phyloP scores from a whole-genome alignment of 805 yeast genomes.

The Teunomyces aglyptinius region DNA sequence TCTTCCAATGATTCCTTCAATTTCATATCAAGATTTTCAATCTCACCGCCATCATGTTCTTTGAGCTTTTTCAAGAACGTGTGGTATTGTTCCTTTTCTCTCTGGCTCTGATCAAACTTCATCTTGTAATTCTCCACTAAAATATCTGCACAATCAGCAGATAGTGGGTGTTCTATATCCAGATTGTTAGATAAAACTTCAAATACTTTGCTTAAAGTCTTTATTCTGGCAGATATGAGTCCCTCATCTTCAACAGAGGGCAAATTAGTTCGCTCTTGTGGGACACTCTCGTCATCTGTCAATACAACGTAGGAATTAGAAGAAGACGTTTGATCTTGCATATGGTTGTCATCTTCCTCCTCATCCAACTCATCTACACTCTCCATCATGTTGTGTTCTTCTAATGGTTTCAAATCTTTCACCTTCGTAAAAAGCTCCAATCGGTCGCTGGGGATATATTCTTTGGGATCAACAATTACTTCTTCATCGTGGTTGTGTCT shows the following conservation, averaged over 20 bases:
- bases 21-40: conserved; percentile 40
- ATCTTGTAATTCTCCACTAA: conserved; percentile 62
- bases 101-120: conserved; percentile 68
- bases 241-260: conserved; percentile 8
- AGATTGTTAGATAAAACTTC: conserved; percentile 66
- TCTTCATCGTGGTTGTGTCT: conserved; percentile 14
- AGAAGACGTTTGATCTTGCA: conserved; percentile 3
- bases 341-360: conserved; percentile 17
- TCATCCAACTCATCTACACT: conserved; percentile 22
- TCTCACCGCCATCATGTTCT: conserved; percentile 18
- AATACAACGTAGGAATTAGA: conserved; percentile 13
- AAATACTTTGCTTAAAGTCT: conserved; percentile 62
- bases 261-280: not conserved
- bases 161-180: conserved; percentile 80
- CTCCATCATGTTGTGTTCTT: conserved; percentile 29
- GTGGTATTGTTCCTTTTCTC: conserved; percentile 76
- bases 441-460: conserved; percentile 39
- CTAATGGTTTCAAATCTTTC: conserved; percentile 20
- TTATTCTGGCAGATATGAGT: conserved; percentile 48
- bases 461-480: conserved; percentile 25
- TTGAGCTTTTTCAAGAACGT: conserved; percentile 70
- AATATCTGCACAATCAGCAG: conserved; percentile 76
- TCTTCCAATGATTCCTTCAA: conserved; percentile 44
- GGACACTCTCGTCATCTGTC: conserved; percentile 4
- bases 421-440: conserved; percentile 29